phyloP scores from a whole-genome alignment of 805 yeast species.

The Candida multigemmis region DNA sequence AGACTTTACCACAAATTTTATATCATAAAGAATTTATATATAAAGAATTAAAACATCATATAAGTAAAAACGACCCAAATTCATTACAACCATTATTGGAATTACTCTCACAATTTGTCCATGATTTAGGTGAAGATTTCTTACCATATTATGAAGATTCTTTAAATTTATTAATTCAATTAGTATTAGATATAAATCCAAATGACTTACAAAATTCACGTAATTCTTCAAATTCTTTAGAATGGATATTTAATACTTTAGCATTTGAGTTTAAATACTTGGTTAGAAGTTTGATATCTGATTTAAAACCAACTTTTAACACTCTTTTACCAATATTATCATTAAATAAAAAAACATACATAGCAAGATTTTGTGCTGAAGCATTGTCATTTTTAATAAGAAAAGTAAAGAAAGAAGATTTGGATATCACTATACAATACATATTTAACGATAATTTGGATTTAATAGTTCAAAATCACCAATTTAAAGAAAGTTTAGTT shows the following conservation, averaged over 20 bases:
- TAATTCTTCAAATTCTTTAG: slow-evolving; percentile 56
- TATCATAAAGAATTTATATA: slow-evolving; percentile 60
- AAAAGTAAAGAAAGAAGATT: slow-evolving; percentile 44
- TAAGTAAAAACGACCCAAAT: slow-evolving; percentile 50
- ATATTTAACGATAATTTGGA: slow-evolving; percentile 26
- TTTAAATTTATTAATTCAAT: slow-evolving; percentile 38
- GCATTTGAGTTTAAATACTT: slow-evolving; percentile 89
- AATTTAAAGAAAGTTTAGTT: slow-evolving; percentile 50
- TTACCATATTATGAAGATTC: slow-evolving; percentile 55
- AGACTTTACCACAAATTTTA: slow-evolving; percentile 73
- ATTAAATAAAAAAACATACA: slow-evolving; percentile 46
- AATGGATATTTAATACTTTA: slow-evolving; percentile 75
- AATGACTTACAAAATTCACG: slow-evolving; percentile 44
- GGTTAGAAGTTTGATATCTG: slow-evolving; percentile 51
- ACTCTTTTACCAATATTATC: slow-evolving; percentile 56
- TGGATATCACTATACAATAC: slow-evolving; percentile 37
- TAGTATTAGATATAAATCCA: slow-evolving; percentile 31
- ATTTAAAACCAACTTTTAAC: slow-evolving; percentile 62
- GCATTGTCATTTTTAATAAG: slow-evolving; percentile 78
- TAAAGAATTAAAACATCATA: slow-evolving; percentile 35
- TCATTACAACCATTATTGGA: slow-evolving; percentile 80
- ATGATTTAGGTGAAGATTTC: slow-evolving; percentile 89
- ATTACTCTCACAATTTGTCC: slow-evolving; percentile 71
- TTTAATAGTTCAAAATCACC: slow-evolving; percentile 25
- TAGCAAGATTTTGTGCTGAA: slow-evolving; percentile 82